Conservation (phyloP, 768 basidiomycete genomes). For the Trametes coccinea region DNA sequence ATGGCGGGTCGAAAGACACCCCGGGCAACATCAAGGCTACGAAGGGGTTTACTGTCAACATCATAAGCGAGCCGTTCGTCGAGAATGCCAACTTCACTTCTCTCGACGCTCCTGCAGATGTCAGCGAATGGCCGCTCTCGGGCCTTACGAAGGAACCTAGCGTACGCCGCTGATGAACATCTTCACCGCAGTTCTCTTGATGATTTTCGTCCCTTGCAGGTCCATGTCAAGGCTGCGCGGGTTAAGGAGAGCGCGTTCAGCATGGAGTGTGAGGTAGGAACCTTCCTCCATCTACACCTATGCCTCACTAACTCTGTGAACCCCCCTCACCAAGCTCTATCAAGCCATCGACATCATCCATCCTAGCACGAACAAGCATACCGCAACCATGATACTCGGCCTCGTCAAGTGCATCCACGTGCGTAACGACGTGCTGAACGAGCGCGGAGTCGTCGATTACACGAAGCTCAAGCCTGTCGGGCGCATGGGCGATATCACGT, state of each 20-base stretch:
- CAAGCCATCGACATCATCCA: constrained; percentile 37
- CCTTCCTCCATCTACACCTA: no score
- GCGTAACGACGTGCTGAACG: constrained; percentile 41
- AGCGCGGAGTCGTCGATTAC: constrained; percentile 37
- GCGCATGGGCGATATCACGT: constrained; percentile 42
- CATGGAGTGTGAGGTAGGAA: constrained; percentile 45
- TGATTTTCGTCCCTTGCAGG: constrained; percentile 25
- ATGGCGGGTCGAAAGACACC: constrained; percentile 42
- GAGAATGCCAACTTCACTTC: constrained; percentile 41
- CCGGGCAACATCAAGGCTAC: constrained; percentile 45
- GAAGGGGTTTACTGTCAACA: constrained; percentile 54
- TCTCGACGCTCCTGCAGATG: constrained; percentile 38
- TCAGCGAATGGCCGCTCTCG: constrained; percentile 44
- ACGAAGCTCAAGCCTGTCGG: constrained; percentile 38
- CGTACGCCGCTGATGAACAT: constrained; percentile 22
- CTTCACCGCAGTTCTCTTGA: neutral
- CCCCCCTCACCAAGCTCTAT: constrained; percentile 30
- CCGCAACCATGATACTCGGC: constrained; percentile 39
- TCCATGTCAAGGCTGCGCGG: constrained; percentile 40
- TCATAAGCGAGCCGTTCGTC: constrained; percentile 53
- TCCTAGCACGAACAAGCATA: constrained; percentile 29
- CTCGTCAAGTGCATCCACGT: constrained; percentile 44
- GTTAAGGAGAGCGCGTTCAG: constrained; percentile 50
- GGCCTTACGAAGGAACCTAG: constrained; percentile 45
- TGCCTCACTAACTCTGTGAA: no score